Percentiles rank a stretch among this genome's conserved stretches.
Conservation (phyloP, 116 monocot species). For the Dioscorea cayenensis region DNA sequence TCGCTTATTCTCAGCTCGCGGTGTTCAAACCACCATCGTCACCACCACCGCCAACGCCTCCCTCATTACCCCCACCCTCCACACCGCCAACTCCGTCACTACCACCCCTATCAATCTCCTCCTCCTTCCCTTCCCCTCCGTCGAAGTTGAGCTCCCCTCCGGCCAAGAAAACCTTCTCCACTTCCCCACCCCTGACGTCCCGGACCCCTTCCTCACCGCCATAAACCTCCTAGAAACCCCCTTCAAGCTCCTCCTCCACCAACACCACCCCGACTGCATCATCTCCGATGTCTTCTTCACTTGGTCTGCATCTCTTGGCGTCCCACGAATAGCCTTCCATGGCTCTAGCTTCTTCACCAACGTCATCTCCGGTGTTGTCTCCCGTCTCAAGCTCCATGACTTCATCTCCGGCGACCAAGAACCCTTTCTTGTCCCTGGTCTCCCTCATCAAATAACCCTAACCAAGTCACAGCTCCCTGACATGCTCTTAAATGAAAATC, state of each 20-base stretch:
- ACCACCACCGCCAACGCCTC: slow-evolving; percentile 1
- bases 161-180: neutral
- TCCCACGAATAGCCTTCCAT: slow-evolving; percentile 16
- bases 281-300: slow-evolving; percentile 1
- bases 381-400: neutral
- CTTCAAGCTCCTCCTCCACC: neutral
- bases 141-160: neutral
- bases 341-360: slow-evolving; percentile 14
- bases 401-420: neutral
- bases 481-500: neutral
- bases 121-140: neutral
- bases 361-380: neutral
- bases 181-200: neutral
- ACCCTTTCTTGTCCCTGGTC: neutral
- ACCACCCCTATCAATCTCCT: neutral
- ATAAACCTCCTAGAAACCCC: neutral
- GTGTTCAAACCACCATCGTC: slow-evolving; percentile 1
- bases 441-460: neutral
- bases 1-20: neutral
- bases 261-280: slow-evolving; percentile 5
- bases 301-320: slow-evolving; percentile 11
- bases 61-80: neutral
- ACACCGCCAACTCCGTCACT: neutral
- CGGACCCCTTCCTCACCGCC: neutral
- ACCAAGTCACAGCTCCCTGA: neutral